Base-by-base conservation (phyloP, 2,329 filamentous ascomycete species). In the Xylaria sp. region DNA sequence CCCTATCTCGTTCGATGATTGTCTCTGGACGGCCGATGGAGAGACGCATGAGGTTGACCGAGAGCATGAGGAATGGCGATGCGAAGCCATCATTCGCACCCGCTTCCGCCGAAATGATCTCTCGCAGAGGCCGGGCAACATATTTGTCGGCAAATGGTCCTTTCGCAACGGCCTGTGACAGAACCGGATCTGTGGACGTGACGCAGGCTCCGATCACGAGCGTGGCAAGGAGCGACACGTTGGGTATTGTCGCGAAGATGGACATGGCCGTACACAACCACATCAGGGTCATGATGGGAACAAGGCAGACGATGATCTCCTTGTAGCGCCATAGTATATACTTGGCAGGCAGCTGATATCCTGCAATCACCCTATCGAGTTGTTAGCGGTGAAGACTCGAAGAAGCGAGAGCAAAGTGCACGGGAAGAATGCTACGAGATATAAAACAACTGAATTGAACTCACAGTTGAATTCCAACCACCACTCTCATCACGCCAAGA, bases 61-160 rank as follows among this genome's bases (percentile, higher is more conserved):
- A 82, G 1, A 86, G 75, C 73, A 85, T 79, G 3, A 87, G 74
- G 56, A 86, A 86, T 0, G 83, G 83, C 52, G 85, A 86, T 0
- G 81, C 83, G 47, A 87, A 83, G 0, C 84, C 83, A 63, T 87
- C 84, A 62, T 86, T 86, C 2, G 80, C 79, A 5, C 84, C 84
- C 2, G 82, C 83, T 63, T 87, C 84, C 0, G 83, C 78, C 0
- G 83, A 85, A 18, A 87, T 86, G 59, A 86, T 81, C 63, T 86
- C 82, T 34, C 83, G 78, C 3, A 87, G 73, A 2, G 79, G 76
- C 1, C 83, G 78, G 8, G 79, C 75, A 2, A 87, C 83, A 59
- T 80, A 86, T 60, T 84, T 85, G 65, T 87, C 83, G 0, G 84
- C 78, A 64, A 87, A 86, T 0, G 82, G 80, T 0, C 83, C 83